Conservation (phyloP, 129 eudicot genomes). For the Heracleum sosnowskyi region DNA sequence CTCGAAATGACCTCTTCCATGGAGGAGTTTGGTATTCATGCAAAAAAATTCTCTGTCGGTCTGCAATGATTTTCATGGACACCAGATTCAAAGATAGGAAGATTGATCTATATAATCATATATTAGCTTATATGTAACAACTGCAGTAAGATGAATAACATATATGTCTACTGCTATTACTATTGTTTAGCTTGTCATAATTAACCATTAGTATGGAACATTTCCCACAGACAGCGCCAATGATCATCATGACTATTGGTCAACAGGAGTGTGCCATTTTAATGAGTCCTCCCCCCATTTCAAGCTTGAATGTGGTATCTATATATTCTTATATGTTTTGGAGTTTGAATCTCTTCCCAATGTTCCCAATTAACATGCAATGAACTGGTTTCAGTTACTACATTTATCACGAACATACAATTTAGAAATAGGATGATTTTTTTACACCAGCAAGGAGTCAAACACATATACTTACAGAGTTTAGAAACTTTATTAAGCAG, state of each 20-base stretch:
- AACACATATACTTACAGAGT: neutral
- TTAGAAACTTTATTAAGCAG: neutral
- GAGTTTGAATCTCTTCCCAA: neutral
- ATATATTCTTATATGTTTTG: neutral
- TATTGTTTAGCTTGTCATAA: neutral
- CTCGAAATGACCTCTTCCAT: constrained; percentile 87
- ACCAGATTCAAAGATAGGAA: constrained; percentile 10
- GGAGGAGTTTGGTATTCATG: constrained; percentile 49
- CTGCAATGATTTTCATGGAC: constrained; percentile 25
- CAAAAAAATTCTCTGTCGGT: constrained; percentile 37
- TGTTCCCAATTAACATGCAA: neutral
- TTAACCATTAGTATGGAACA: neutral
- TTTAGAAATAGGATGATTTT: neutral
- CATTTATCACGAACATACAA: neutral
- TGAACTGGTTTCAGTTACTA: neutral
- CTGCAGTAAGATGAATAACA: too few species aligned
- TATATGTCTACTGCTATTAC: too few species aligned
- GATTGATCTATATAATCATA: neutral
- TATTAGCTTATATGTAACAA: neutral
- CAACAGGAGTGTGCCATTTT: neutral
- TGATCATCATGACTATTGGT: neutral
- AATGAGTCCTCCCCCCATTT: neutral
- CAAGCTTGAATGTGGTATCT: neutral
- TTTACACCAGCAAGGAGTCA: neutral
- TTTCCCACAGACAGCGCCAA: neutral